Evolutionary conservation across 2,329 filamentous ascomycete genomes (phyloP), one percentile per base, ranked within the genome.

Genomic region (Fusarium sp.): DNA sequence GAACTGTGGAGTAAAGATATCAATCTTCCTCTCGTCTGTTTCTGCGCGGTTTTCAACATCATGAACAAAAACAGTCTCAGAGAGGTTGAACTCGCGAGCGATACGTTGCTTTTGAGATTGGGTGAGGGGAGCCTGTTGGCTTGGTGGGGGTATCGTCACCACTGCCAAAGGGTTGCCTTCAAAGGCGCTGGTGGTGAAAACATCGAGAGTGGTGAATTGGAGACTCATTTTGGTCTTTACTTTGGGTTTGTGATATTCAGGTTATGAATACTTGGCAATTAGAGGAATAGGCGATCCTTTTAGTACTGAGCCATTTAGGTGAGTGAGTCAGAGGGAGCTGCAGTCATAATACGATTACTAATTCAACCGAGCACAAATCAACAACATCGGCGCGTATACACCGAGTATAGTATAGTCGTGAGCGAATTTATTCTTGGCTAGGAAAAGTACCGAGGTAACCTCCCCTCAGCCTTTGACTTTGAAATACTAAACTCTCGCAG

Each of bases 61-160:
- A 78, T 91, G 88, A 13, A 91, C 79, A 78, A 92, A 91, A 23
- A 90, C 87, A 0, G 89, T 91, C 78, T 91, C 89, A 11, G 88
- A 89, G 74, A 89, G 86, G 78, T 89, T 90, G 81, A 91, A 91
- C 78, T 92, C 90, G 50, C 83, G 82, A 35, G 90, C 88, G 60
- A 92, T 87, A 68, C 80, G 77, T 74, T 90, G 88, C 75, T 91
- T 91, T 75, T 86, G 84, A 1, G 81, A 75, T 70, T 88, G 86
- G 1, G 83, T 75, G n/a, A 79, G 72, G 9, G 79, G 79, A 13
- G 77, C 69, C 5, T 75, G 60, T 2, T 60, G 58, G n/a, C 69
- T 69, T n/a, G 47, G 69, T 15, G 81, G 68, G 3, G 87, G 87
- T 60, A 91, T 81, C 42, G 84, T 82, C 61, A 91, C 86, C 13